Base-by-base conservation (phyloP, 305 asterid species). In the Solanum chacoense region DNA sequence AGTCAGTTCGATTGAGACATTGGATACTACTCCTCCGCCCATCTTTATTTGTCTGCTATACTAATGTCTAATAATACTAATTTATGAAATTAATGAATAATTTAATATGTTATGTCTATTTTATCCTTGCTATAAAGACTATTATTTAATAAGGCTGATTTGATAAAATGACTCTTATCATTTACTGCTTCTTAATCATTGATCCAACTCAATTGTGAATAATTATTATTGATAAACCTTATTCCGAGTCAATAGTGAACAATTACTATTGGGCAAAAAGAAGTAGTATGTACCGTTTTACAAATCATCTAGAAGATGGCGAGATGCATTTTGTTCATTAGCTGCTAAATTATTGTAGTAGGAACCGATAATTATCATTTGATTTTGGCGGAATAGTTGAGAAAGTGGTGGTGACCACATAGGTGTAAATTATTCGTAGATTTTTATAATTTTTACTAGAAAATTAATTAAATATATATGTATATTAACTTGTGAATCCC, bases 151-250 rank as follows among this genome's bases (percentile, higher is more conserved):
- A 50, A 50, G 4, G 1, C 0, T 18, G 9, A 50, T 50, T 50
- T 50, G 1, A 0, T 50, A 6, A 50, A 6, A 18, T 18, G 1
- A 18, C 1, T 1, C 8, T 50, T 18, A 18, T 50, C 1, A 6
- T 6, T 50, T 50, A 18, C 9, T 50, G n/a, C 22, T 50, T 50
- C 4, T 50, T 50, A 50, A 16, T 50, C 1, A 16, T 50, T 50
- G 9, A 6, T 18, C 1, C 10, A 6, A 6, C 1, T 50, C 2
- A 50, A 16, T 3, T 16, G n/a, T 50, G 20, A 45, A 45, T 0
- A 0, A 0, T 0, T 45, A 45, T 42, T 42, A 42, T 0, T 45
- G 20, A 0, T 13, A 45, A 1, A 16, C 2, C 0, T 50, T 2
- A 2, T 50, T 7, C 0, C 4, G 3, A 50, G 4, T 50, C 0